Base-by-base conservation (phyloP, 2,329 filamentous ascomycete genomes). In the Laburnicola sp. region DNA sequence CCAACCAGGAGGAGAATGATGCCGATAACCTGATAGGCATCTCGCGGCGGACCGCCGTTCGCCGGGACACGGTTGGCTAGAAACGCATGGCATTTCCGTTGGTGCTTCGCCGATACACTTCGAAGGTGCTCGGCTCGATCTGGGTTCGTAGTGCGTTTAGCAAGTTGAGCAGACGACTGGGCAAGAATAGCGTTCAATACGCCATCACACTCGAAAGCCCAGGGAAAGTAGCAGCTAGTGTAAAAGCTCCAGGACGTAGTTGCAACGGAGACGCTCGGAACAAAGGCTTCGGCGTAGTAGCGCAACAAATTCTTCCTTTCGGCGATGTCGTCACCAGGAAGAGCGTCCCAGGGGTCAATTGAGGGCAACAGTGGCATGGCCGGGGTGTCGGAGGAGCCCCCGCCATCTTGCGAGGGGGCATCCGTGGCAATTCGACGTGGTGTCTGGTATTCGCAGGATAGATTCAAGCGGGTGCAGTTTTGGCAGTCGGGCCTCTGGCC, bases 151-250 rank as follows among this genome's bases (percentile, higher is more conserved):
- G 62, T 65, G 21, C 69, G 61, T 46, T 63, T 56, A 9, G 69
- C 68, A 6, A 72, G 58, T 53, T 72, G 69, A 16, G 65, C 65
- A 36, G 69, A 71, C 16, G 68, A 66, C 16, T 70, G 60, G 30
- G 69, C 69, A 22, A 71, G 58, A 26, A 72, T 70, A 27, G 66
- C 68, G 50, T 72, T 62, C 22, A 72, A 56, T 60, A 72, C 65
- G 11, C 69, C 69, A 31, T 71, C 61, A 10, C 64, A 68, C 30
- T 69, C 54, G 31, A 69, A 66, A 11, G 69, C 69, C 69, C 69
- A 71, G 22, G 69, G 69, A 53, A 72, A 67, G 40, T 72, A 72
- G 8, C 71, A 54, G 4, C 56, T 57, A 2, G 66, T 72, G 48
- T 71, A 72, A 50, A 71, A 72, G 48, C 67, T 70, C 2, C 65